Evolutionary conservation across 179 eudicot species (phyloP), one percentile per base, ranked within the genome.

Genomic region (Dionaea muscipula): DNA sequence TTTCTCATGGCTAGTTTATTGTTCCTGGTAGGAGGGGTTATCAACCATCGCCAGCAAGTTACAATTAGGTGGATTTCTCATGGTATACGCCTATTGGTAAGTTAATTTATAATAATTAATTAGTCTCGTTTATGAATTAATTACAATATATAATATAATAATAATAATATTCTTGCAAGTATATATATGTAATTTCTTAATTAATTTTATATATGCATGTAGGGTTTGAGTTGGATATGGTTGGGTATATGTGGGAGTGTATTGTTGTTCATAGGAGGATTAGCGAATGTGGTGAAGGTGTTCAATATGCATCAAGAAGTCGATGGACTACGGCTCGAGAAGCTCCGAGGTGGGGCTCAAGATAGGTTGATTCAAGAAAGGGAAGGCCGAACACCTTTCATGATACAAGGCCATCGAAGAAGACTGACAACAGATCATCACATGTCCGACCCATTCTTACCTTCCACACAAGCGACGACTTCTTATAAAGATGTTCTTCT

Each of bases 321-420:
- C 13, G 64, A 71, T 12, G 83, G 81, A 22, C 55, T 76, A 21
- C 72, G 87, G 16, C 70, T 88, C 26, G 96, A 88, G 74, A 88
- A 85, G 60, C 73, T 88, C 5, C 69, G 87, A 35, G 85, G 91
- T 25, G 91, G 96, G 6, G 96, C 85, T 12, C 87, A 82, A 72
- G 96, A 85, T 57, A 60, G 82, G 33, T 31, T 85, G 49, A 33
- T 63, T 9, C 75, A 58, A 31, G 69, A 46, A 36, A 56, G 85
- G 49, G 96, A 88, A 74, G 83, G 82, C 31, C 81, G 63, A 17
- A 84, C 90, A 8, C 58, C 58, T 0, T 46, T 85, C 14, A 58
- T 68, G 4, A 61, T 47, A 3, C 82, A 77, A 7, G 74, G 72
- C 43, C 61, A 44, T 5, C 51, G 71, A 20, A 68, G 74, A 47